Conservation (phyloP, 306 rosid species). For the Quercus dentata region DNA sequence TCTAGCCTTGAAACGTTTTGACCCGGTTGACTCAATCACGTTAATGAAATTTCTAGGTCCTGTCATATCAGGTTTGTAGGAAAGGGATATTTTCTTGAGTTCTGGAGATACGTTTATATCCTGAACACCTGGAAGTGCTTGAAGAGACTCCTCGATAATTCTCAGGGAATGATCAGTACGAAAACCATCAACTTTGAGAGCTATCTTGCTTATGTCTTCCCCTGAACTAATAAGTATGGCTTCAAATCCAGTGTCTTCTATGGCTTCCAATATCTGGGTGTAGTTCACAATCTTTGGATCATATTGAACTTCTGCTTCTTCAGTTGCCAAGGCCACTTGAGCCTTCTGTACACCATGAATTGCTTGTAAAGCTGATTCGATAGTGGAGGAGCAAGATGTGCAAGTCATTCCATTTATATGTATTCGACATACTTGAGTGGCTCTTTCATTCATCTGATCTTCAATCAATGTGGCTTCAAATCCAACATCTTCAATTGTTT, state of each 20-base stretch:
- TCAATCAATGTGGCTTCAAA: slow-evolving; percentile 55
- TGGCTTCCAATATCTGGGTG: slow-evolving; percentile 37
- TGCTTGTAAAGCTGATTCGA: slow-evolving; percentile 56
- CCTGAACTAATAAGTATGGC: slow-evolving; percentile 55
- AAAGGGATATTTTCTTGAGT: slow-evolving; percentile 45
- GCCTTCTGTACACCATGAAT: slow-evolving; percentile 55
- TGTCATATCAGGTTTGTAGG: slow-evolving; percentile 54
- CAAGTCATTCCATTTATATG: slow-evolving; percentile 77
- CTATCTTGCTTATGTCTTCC: slow-evolving; percentile 62
- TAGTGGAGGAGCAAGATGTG: slow-evolving; percentile 70
- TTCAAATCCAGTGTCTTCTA: slow-evolving; percentile 63
- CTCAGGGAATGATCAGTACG: slow-evolving; percentile 20
- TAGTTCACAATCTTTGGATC: slow-evolving; percentile 48
- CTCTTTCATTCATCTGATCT: slow-evolving; percentile 23
- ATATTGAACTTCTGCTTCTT: slow-evolving; percentile 75
- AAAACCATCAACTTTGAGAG: slow-evolving; percentile 54
- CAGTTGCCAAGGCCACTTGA: slow-evolving; percentile 69
- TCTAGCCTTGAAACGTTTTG: slow-evolving; percentile 56
- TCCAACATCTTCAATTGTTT: slow-evolving; percentile 71
- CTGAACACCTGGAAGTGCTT: slow-evolving; percentile 55
- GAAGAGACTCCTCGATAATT: slow-evolving; percentile 43
- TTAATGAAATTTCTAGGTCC: slow-evolving; percentile 81
- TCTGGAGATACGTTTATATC: slow-evolving; percentile 17
- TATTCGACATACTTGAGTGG: slow-evolving; percentile 62
- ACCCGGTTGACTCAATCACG: slow-evolving; percentile 57